Evolutionary conservation across 164 flowering plant species (phyloP), one percentile per base, ranked within the genome.

Genomic region (Paratinospora sagittata): DNA sequence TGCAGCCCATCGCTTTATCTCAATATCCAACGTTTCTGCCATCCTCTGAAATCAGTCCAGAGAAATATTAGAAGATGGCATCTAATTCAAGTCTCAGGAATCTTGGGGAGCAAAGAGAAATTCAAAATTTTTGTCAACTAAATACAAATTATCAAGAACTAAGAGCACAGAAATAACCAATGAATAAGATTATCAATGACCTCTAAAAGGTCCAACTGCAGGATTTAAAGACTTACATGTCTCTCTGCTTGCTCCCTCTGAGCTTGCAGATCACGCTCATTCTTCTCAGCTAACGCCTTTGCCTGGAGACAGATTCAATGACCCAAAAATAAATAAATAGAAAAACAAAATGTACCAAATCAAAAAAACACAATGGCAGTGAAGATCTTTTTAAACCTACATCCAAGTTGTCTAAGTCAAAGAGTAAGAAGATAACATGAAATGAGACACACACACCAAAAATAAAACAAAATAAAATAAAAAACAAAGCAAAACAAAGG

Each of bases 1-100:
- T 10, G 88, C 85, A 82, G 92, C 86, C 99, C 99, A 95, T 19
- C 90, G 90, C 83, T 87, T 91, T 74, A 95, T 90, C 74, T 88
- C 86, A 74, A 65, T 33, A 78, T 92, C 91, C 75, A 91, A 64
- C 27, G 82, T 78, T 66, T 87, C 96, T 62, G 96, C 88, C 78
- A 92, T 78, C 74, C 90, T 91, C 98, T 94, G 86, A 62, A 77
- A 74, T 66, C 60, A 77, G n/a, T 16, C 16, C 58, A 6, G 43
- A 24, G 10, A 65, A 70, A 24, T 36, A 36, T 13, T 5, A 8
- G 65, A 27, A 43, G 14, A 27, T 45, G 26, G 16, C 10, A 27
- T 21, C 26, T 21, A 61, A 23, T 68, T 24, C 63, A 69, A 60
- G 57, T 19, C 8, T 10, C 41, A 24, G 34, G n/a, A 60, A 39